A percentile compares a stretch with the other conserved stretches of the same genome.
Conservation (phyloP, 768 basidiomycete genomes). For the Termitomyces sp. region DNA sequence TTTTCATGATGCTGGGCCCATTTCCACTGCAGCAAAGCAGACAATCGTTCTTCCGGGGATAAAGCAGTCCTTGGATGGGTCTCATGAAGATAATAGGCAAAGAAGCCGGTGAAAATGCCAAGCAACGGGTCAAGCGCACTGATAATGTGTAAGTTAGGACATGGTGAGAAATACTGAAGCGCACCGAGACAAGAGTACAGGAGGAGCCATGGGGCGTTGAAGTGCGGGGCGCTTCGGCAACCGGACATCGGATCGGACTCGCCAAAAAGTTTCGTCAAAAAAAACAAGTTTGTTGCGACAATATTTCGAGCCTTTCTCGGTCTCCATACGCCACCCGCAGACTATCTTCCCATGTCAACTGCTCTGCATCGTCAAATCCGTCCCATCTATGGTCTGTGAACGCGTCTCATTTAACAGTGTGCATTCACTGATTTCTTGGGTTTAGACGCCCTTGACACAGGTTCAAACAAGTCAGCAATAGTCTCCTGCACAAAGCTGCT, state of each 20-base stretch:
- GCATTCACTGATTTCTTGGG: neutral
- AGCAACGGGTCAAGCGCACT: slow-evolving; percentile 69
- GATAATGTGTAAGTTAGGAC: slow-evolving; percentile 2
- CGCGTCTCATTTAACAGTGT: slow-evolving; percentile 1
- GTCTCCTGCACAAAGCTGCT: slow-evolving; percentile 83
- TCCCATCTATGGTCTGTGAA: slow-evolving; percentile 70
- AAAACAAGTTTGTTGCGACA: neutral
- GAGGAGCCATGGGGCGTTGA: slow-evolving; percentile 31
- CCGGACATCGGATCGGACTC: slow-evolving; percentile 8
- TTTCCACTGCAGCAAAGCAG: slow-evolving; percentile 62
- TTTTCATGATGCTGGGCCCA: slow-evolving; percentile 41
- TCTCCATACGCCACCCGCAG: neutral
- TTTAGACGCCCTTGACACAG: slow-evolving; percentile 79
- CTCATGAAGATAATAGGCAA: slow-evolving; percentile 80
- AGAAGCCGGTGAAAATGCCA: slow-evolving; percentile 70
- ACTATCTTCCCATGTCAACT: slow-evolving; percentile 37
- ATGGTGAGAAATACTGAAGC: slow-evolving; percentile 6
- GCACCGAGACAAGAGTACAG: slow-evolving; percentile 51
- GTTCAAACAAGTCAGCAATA: slow-evolving; percentile 83
- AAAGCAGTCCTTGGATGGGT: slow-evolving; percentile 71
- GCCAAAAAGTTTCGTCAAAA: slow-evolving; percentile 6
- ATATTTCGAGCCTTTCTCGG: neutral
- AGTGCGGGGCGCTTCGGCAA: slow-evolving; percentile 10
- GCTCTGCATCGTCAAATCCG: slow-evolving; percentile 80
- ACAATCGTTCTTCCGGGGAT: slow-evolving; percentile 48